Evolutionary conservation across 2,329 filamentous ascomycete genomes (phyloP), one percentile per base, ranked within the genome.

Genomic region (Curvularia spicifera): DNA sequence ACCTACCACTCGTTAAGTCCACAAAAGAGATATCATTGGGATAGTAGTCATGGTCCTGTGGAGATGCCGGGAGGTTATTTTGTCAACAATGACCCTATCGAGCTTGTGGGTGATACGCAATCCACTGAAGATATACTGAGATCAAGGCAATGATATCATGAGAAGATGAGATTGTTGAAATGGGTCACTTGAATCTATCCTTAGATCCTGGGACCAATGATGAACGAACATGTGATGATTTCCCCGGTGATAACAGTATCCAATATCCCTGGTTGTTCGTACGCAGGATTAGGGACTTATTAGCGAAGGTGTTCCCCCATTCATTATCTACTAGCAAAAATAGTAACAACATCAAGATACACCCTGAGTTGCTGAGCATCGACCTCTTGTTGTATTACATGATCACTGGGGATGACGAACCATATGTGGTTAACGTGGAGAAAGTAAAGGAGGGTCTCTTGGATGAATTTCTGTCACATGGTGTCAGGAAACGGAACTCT

Each of bases 1-100:
- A 37, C 39, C 28, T 44, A 53, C 8, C 39, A 51, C 22, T 51
- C 45, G 20, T 29, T 33, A 49, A 24, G 45, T 31, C 9, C n/a
- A 13, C 49, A 46, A 24, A 55, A 62, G 35, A 51, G 12, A 12
- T 22, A 42, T 10, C 57, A 55, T 9, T 60, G 57, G 53, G 33
- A 39, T 33, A 55, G 47, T 35, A 57, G 22, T 24, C 51, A 50
- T 51, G 60, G 39, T 15, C 60, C 57, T n/a, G 48, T 56, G 26
- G 57, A 63, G 44, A 57, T 60, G 48, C 54, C 57, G 22, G 56
- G 57, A 8, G 46, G 58, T 29, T 48, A 60, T 39, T 31, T 49
- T 35, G 26, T 55, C 39, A 57, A 55, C 10, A 55, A 46, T 51
- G 60, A 57, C 37, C 60, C 57, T 15, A 40, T 50, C 28, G 57